phyloP scores from a whole-genome alignment of 805 yeast species.

The Candida sphagnicola region DNA sequence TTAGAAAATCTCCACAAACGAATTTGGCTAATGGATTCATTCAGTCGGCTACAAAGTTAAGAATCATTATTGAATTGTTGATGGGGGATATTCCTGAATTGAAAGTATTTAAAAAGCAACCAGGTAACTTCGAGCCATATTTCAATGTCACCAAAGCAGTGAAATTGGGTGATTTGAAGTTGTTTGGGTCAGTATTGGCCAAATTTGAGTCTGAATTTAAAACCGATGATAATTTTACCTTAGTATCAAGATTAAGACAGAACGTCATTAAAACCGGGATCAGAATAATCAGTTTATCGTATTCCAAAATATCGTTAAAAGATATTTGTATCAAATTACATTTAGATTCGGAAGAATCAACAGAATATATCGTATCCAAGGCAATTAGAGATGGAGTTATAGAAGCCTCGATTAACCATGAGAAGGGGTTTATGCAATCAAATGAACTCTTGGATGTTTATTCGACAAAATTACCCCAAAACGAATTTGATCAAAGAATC shows the following conservation, averaged over 20 bases:
- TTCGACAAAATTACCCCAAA: constrained; percentile 83
- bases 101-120: constrained; percentile 65
- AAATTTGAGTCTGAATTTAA: constrained; percentile 60
- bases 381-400: constrained; percentile 97
- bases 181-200: constrained; percentile 68
- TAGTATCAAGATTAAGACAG: constrained; percentile 87
- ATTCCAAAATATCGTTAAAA: constrained; percentile 83
- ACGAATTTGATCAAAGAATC: constrained; percentile 88
- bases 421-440: constrained; percentile 86
- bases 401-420: constrained; percentile 90
- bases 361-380: constrained; percentile 95
- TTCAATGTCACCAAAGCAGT: constrained; percentile 88
- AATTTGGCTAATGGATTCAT: constrained; percentile 79
- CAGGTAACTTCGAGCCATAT: constrained; percentile 70
- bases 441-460: constrained; percentile 83
- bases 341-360: constrained; percentile 90
- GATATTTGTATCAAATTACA: constrained; percentile 92
- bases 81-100: constrained; percentile 97
- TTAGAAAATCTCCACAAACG: constrained; percentile 94
- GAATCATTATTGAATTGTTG: constrained; percentile 81
- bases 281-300: constrained; percentile 85
- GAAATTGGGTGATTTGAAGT: constrained; percentile 80
- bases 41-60: constrained; percentile 85
- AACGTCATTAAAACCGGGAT: constrained; percentile 98
- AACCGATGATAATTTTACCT: constrained; percentile 75